A percentile compares a stretch with the other conserved stretches of the same genome.
Conservation (phyloP, 306 rosid species). For the Castanopsis chinensis region DNA sequence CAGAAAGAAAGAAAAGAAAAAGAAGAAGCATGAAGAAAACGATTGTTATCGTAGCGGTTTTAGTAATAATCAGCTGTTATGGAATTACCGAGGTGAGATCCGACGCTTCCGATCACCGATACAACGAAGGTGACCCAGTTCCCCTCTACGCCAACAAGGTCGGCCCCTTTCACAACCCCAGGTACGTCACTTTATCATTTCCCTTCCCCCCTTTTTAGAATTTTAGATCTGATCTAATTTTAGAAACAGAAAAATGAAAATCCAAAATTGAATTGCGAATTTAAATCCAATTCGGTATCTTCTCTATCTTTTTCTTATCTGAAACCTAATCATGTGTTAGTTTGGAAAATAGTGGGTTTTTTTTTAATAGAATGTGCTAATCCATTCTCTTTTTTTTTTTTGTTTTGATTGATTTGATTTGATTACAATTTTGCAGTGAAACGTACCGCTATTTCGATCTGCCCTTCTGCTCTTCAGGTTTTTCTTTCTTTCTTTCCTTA, state of each 20-base stretch:
- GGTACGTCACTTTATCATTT: slow-evolving; percentile 18
- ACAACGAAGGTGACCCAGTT: slow-evolving; percentile 40
- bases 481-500: too few relatives aligned
- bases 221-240: background rate
- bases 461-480: slow-evolving; percentile 68
- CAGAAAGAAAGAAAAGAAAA: too few relatives aligned
- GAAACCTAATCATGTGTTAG: too few relatives aligned
- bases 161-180: slow-evolving; percentile 60
- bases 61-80: background rate
- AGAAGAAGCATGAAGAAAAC: background rate
- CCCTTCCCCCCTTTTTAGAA: background rate
- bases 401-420: background rate
- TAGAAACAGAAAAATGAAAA: background rate
- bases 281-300: background rate
- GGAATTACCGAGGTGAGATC: slow-evolving; percentile 36
- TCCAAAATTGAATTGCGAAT: too few relatives aligned
- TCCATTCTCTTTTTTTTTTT: too few relatives aligned
- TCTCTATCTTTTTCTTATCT: background rate
- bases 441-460: slow-evolving; percentile 81
- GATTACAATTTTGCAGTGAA: slow-evolving; percentile 42
- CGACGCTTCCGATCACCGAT: slow-evolving; percentile 50
- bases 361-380: too few relatives aligned
- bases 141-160: slow-evolving; percentile 59
- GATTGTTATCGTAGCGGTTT: background rate
- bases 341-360: too few relatives aligned